Base-by-base conservation (phyloP, 768 basidiomycete genomes). In the Calocybe gangraenosa region DNA sequence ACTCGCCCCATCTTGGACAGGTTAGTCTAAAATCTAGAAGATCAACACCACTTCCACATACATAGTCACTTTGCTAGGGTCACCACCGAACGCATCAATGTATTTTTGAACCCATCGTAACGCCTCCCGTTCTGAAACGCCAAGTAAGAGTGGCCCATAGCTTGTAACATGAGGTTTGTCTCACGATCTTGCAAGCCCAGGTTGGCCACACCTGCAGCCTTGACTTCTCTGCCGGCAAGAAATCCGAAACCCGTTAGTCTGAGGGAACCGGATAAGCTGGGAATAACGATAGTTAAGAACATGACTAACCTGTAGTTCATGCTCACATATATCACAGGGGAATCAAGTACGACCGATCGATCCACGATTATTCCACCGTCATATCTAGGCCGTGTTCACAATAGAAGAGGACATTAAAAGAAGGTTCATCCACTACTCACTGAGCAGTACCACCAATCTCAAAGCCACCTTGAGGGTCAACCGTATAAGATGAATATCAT, bases 91-190 rank as follows among this genome's bases (percentile, higher is more conserved):
- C 2, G 69, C 65, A 18, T 53, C 53, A 42, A 84, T 80, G 56
- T 84, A 76, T 53, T 76, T 69, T 42, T 81, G 73, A 2, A 84
- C 69, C 82, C 82, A 86, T 52, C 74, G 60, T 21, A 86, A 55
- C 0, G 78, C 79, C 31, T 71, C 61, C 3, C 76, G 69, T 53
- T 77, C 74, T 82, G 59, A 31, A 0, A 6, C 13, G 13, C 3
- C 30, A 15, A 6, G 38, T 20, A 9, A 15, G 17, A 32, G 13
- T 20, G 5, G 23, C 6, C 13, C 3, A 35, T 35, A n/a, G n/a
- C 5, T 5, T 35, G 7, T 5, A 35, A n/a, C n/a, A 35, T 7
- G 17, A n/a, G 30, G 34, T 35, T n/a, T 7, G 2, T 59, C 73
- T 51, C 53, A 78, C 75, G 77, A 60, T 84, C 82, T 54, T 69